Base-by-base conservation (phyloP, 163 green algal species). In the Scenedesmus sp. region DNA sequence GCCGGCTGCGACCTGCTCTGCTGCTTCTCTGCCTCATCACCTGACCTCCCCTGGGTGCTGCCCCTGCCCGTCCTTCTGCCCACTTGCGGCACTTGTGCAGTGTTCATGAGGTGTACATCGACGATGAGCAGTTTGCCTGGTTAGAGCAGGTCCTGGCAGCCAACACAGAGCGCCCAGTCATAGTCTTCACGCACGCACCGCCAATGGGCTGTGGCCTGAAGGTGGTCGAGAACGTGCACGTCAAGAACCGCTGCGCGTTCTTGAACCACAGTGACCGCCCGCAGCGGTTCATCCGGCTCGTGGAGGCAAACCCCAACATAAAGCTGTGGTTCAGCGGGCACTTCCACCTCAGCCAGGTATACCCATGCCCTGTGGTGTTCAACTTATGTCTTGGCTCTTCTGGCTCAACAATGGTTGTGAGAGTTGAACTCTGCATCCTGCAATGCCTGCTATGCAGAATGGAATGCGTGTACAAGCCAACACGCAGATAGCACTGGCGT, bases 231-330 rank as follows among this genome's bases (percentile, higher is more conserved):
- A 91, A 95, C 40, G 94, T 98, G 81, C 97, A 98, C 83, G 96
- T 98, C 59, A 98, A 98, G 92, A 98, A 98, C 91, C 90, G 96
- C 49, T 96, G 94, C 43, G 92, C 95, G 22, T 97, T 93, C 90
- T 91, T 97, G 1, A 96, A 96, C 92, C 95, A 97, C 86, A 94
- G 81, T 79, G 90, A 90, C 89, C 88, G 49, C 49, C 91, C 97
- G 15, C 43, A 93, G 26, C 72, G 89, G 30, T 98, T 98, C 87
- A 95, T 98, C 44, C 40, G 89, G 18, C 89, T 98, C 18, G 91
- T 97, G 83, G 83, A 95, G 82, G 56, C 51, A 20, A 86, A 97
- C 91, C 88, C 87, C 84, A 96, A 97, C 93, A 94, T 97, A 49
- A 91, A 92, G 76, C 94, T 98, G 24, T 98, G 95, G 95, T 97